Percentiles rank a stretch among this genome's conserved stretches.
Conservation (phyloP, 2,329 filamentous ascomycete genomes). For the Ascochyta rabiei region DNA sequence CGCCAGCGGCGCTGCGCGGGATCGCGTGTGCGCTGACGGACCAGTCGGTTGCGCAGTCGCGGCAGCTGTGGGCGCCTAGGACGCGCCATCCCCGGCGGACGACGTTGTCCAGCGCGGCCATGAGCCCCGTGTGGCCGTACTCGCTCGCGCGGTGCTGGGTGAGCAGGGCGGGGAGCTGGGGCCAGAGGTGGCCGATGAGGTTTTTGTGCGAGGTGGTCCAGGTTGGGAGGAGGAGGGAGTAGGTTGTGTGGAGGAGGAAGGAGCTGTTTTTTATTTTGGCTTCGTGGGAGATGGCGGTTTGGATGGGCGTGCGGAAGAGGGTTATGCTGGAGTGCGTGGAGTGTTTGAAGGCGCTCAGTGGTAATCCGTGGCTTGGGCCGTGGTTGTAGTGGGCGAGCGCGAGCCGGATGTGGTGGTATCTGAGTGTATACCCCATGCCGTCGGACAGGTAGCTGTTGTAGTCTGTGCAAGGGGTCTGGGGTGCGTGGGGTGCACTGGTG, state of each 20-base stretch:
- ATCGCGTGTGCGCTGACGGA: slow-evolving; percentile 14
- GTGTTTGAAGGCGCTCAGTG: slow-evolving; percentile 24
- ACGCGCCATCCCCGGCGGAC: slow-evolving; percentile 24
- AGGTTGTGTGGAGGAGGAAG: slow-evolving; percentile 30
- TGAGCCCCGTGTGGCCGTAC: slow-evolving; percentile 32
- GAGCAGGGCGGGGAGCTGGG: slow-evolving; percentile 33
- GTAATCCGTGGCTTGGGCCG: slow-evolving; percentile 35
- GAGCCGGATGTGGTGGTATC: slow-evolving; percentile 39
- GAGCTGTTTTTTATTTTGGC: slow-evolving; percentile 22
- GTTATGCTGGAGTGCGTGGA: slow-evolving; percentile 11
- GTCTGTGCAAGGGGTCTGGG: slow-evolving; percentile 27
- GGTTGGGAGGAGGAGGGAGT: slow-evolving; percentile 23
- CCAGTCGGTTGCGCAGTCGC: slow-evolving; percentile 37
- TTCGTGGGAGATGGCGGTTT: slow-evolving; percentile 15
- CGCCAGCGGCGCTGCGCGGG: slow-evolving; percentile 10
- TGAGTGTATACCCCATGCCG: slow-evolving; percentile 25
- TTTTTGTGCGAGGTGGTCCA: slow-evolving; percentile 11
- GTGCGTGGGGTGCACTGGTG: slow-evolving; percentile 13
- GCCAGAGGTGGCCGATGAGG: slow-evolving; percentile 24
- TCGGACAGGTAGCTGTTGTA: slow-evolving; percentile 36
- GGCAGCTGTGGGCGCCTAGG: slow-evolving; percentile 27
- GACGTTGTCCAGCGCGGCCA: slow-evolving; percentile 28
- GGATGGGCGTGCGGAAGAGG: slow-evolving; percentile 22
- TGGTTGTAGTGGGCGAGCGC: slow-evolving; percentile 27
- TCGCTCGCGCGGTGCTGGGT: slow-evolving; percentile 32